Conservation (phyloP, 1,139 yeast genomes). For the Debaryomyces sp. region DNA sequence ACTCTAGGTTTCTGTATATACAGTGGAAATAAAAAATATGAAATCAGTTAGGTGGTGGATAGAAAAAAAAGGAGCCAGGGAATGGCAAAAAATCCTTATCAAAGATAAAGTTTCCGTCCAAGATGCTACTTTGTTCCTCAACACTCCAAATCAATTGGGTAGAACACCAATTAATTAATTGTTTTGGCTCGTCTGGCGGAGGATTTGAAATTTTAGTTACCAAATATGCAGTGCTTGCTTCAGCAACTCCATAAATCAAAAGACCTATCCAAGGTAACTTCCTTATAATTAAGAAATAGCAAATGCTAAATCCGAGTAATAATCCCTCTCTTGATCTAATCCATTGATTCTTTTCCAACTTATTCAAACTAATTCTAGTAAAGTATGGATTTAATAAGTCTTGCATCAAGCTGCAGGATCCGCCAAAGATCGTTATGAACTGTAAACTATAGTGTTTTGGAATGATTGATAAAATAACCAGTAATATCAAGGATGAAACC, state of each 20-base stretch:
- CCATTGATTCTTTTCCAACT: slow-evolving; percentile 55
- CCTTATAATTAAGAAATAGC: slow-evolving; percentile 45
- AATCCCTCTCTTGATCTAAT: slow-evolving; percentile 57
- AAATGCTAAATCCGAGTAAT: slow-evolving; percentile 60
- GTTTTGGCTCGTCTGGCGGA: slow-evolving; percentile 37
- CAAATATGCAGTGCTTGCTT: slow-evolving; percentile 56
- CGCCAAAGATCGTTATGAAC: slow-evolving; percentile 48
- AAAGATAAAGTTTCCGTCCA: slow-evolving; percentile 8
- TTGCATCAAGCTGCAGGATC: slow-evolving; percentile 44
- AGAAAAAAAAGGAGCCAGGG: slow-evolving; percentile 8
- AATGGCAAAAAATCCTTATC: slow-evolving; percentile 9
- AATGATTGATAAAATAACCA: slow-evolving; percentile 31
- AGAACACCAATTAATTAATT: slow-evolving; percentile 33
- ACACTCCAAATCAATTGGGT: slow-evolving; percentile 36
- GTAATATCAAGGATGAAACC: slow-evolving; percentile 41
- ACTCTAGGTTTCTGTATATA: slow-evolving; percentile 32
- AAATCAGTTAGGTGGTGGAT: slow-evolving; percentile 9
- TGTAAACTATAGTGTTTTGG: slow-evolving; percentile 38
- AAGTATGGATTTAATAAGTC: slow-evolving; percentile 59
- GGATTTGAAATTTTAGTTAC: slow-evolving; percentile 57
- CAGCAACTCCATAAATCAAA: slow-evolving; percentile 56
- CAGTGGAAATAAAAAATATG: slow-evolving; percentile 22
- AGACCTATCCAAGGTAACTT: slow-evolving; percentile 49
- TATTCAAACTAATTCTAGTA: slow-evolving; percentile 46
- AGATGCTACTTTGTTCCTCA: slow-evolving; percentile 7